Percentiles rank a stretch among this genome's conserved stretches.
phyloP scores from a whole-genome alignment of 164 flowering plant species.

The Stephania yunnanensis region DNA sequence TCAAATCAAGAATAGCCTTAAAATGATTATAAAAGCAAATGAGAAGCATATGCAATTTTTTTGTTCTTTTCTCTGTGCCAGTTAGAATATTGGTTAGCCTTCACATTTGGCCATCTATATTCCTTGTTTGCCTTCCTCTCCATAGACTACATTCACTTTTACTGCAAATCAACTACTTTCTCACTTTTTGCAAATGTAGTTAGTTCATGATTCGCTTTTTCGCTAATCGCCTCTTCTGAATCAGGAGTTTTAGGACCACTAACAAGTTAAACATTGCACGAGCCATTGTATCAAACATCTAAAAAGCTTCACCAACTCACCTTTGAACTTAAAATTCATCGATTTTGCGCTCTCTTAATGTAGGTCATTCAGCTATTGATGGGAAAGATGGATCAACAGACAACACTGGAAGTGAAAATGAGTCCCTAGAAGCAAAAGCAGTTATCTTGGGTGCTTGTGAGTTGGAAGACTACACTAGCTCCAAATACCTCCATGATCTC shows the following conservation, averaged over 20 bases:
- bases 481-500: slow-evolving; percentile 65
- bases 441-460: slow-evolving; percentile 53
- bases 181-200: background rate
- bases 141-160: background rate
- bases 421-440: slow-evolving; percentile 29
- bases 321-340: background rate
- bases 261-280: too few relatives aligned
- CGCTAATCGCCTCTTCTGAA: too few relatives aligned
- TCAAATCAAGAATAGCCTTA: background rate
- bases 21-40: background rate
- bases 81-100: too few relatives aligned
- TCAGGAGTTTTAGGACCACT: too few relatives aligned
- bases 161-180: background rate
- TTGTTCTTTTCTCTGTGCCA: background rate
- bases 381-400: slow-evolving; percentile 44
- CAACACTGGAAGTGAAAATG: slow-evolving; percentile 21
- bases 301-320: background rate
- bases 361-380: slow-evolving; percentile 64
- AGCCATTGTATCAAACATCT: too few relatives aligned
- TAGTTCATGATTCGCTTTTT: too few relatives aligned
- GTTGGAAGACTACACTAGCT: slow-evolving; percentile 58
- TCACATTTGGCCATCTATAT: background rate
- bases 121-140: background rate
- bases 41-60: background rate
- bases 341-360: slow-evolving; percentile 4